Evolutionary conservation across 495 filamentous ascomycete genomes (phyloP), one percentile per base, ranked within the genome.

Genomic region (Neurospora hispaniola): DNA sequence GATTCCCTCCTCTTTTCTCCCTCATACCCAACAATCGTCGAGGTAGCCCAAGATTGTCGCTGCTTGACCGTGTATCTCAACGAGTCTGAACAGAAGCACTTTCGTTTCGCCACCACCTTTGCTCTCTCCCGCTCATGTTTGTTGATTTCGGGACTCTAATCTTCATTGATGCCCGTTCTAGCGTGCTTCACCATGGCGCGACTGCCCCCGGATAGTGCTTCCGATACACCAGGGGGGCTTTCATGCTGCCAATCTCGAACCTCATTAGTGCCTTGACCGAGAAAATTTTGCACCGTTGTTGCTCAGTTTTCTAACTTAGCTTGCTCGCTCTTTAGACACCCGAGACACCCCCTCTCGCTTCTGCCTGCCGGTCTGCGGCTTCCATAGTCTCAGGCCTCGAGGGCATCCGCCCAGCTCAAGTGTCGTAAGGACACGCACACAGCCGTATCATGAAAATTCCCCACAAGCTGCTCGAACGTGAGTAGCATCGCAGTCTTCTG

Each of bases 381-480:
- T 71, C 14, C 70, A 59, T 23, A 39, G 27, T 71, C 38, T 10
- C 31, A 35, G 43, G 44, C 38, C 39, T 71, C 11, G 54, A 40
- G 54, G 70, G n/a, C 43, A 38, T n/a, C 46, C 27, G n/a, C 12
- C 69, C 69, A 23, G 38, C 23, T 20, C 46, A 73, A 54, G 69
- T 42, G 38, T 54, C 35, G 41, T 41, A 20, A 41, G 27, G 71
- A 38, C 48, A 46, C 10, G 71, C 20, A 69, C 70, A 40, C 54
- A 38, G 43, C 71, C 42, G 59, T 73, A 42, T 42, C 41, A 35
- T 68, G 23, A 42, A 18, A 44, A 39, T 23, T 16, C 42, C 23
- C 62, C 66, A 48, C 62, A 39, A 70, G 62, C 66, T 70, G 42
- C 71, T 46, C 59, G 54, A 62, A 62, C 54, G 54, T 62, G 54